These are phyloP conservation scores for Trematosphaeria pertusa DNA, from an alignment of 2,329 filamentous ascomycete species.

Conservation along the genomic window DNA sequence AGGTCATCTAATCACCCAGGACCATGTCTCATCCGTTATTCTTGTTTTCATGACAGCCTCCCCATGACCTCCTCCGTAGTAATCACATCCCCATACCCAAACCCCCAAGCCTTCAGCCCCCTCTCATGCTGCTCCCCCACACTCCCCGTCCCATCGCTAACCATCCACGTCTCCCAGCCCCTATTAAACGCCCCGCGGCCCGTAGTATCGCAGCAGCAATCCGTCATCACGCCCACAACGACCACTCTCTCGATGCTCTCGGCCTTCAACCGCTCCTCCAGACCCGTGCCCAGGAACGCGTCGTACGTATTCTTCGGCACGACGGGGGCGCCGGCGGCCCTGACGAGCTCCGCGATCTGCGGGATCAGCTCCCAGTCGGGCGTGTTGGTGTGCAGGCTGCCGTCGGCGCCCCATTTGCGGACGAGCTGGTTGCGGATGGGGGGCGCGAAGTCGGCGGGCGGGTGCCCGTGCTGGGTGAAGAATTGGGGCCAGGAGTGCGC, in stretches of 20 bases:
- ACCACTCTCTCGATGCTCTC: conserved; percentile 41
- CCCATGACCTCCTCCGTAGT: conserved; percentile 35
- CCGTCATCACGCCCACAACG: conserved; percentile 53
- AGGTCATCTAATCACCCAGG: too few relatives aligned
- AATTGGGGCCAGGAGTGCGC: conserved; percentile 35
- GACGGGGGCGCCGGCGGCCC: conserved; percentile 12
- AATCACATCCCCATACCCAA: conserved; percentile 47
- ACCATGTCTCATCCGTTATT: too few relatives aligned
- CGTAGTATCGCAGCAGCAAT: conserved; percentile 52
- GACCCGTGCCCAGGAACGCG: conserved; percentile 45
- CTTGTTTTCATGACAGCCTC: too few relatives aligned
- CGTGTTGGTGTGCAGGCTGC: conserved; percentile 40
- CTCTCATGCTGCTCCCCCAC: conserved; percentile 44
- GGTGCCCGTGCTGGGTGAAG: conserved; percentile 52
- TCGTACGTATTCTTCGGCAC: conserved; percentile 53
- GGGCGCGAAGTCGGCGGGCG: conserved; percentile 33
- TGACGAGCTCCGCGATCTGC: conserved; percentile 22
- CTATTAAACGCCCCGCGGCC: conserved; percentile 49
- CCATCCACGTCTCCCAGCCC: conserved; percentile 52
- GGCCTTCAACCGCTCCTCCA: conserved; percentile 34
- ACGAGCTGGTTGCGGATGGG: conserved; percentile 49
- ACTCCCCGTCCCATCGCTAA: conserved; percentile 48
- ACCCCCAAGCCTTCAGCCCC: conserved; percentile 39
- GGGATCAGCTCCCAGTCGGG: conserved; percentile 44
- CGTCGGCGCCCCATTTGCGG: conserved; percentile 46